Evolutionary conservation across 768 basidiomycete species (phyloP), one percentile per base, ranked within the genome.

Genomic region (Dacryopinax primogenitus): DNA sequence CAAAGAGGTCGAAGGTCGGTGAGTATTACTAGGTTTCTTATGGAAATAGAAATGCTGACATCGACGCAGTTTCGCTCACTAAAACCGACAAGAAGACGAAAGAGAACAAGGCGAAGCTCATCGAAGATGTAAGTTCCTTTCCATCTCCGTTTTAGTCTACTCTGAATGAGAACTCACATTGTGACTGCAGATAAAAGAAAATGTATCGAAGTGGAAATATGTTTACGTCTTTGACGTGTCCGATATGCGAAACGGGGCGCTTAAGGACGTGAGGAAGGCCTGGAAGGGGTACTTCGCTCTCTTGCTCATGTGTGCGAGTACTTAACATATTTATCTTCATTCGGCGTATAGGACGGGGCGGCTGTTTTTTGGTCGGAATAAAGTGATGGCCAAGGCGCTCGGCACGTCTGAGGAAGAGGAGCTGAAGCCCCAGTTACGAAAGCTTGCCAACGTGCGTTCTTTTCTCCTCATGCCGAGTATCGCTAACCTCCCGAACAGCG

Each of bases 221-320:
- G 88, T 91, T 77, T 99, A 93, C 91, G 73, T 97, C 37, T 96
- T 99, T 73, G 86, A 88, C 70, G 91, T 97, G 3, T 94, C 93
- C 16, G 85, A 92, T 69, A 95, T 97, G 92, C 82, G 96, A 67
- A 98, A 95, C 77, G 79, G 92, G 30, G 88, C 92, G 76, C 78
- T 99, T 37, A 94, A 98, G 80, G 92, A 91, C 63, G 90, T 98
- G 58, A 83, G 96, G 69, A 86, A 85, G 66, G 79, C 89, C 68
- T 99, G 96, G 96, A 90, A 91, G 80, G 90, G 89, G 87, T 91
- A 70, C 64, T 87, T 77, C 21, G 63, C 39, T 30, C 62, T 39
- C 28, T 34, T 51, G 13, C 62, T 35, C 44, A 32, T 37, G 58
- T 64, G 68, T 73, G 62, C 36, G 67, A 62, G 12, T n/a, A n/a